Evolutionary conservation across 257 asterid species (phyloP).

Genomic region (Nicotiana sylvestris): DNA sequence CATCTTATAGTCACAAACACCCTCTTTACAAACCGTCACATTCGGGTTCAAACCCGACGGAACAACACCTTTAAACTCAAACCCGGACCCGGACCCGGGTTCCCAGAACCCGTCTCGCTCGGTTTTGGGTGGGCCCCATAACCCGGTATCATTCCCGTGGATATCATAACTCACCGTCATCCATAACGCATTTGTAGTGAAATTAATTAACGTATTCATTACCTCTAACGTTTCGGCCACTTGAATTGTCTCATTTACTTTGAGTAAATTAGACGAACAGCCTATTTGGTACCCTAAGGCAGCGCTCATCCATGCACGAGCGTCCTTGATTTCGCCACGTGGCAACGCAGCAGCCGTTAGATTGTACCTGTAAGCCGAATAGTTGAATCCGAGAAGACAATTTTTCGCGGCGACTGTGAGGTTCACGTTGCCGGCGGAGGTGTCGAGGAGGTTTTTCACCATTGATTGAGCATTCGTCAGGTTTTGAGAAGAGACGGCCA

Average conservation of each 20-base stretch:
- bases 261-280: conserved; percentile 1
- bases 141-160: not conserved
- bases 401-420: not conserved
- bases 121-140: conserved; percentile 15
- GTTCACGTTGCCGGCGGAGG: not conserved
- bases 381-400: not conserved
- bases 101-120: conserved; percentile 22
- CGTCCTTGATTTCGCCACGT: conserved; percentile 16
- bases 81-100: not conserved
- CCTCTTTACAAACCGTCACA: conserved; percentile 3
- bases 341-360: conserved; percentile 3
- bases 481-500: conserved; percentile 10
- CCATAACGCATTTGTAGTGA: conserved; percentile 7
- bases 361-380: conserved; percentile 6
- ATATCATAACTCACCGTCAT: conserved; percentile 14
- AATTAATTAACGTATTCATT: not conserved
- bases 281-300: conserved; percentile 1
- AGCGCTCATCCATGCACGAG: conserved; percentile 20
- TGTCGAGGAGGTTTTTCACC: conserved; percentile 11
- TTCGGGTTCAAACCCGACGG: not conserved
- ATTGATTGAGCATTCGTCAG: conserved; percentile 3
- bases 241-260: conserved; percentile 10
- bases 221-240: not conserved
- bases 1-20: not conserved
- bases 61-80: not conserved